phyloP scores from a whole-genome alignment of 352 stramenopile genomes.

The Peronospora belbahrii region DNA sequence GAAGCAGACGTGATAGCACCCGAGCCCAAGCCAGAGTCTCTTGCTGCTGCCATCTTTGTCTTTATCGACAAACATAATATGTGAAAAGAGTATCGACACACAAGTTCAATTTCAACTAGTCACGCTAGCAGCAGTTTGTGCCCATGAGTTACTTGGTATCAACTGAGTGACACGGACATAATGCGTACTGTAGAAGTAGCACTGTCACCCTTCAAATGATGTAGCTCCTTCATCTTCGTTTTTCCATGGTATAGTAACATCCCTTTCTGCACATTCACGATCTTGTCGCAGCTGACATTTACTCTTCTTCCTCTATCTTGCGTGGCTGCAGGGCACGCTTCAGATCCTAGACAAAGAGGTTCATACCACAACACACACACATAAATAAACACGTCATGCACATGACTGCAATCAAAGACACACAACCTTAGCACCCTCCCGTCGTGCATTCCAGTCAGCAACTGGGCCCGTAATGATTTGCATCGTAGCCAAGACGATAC shows the following conservation, averaged over 20 bases:
- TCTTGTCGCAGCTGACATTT: conserved; percentile 9
- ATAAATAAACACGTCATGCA: neutral
- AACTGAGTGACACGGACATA: conserved; percentile 4
- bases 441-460: conserved; percentile 71
- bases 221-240: neutral
- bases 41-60: conserved; percentile 42
- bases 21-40: conserved; percentile 46
- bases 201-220: neutral
- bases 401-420: neutral
- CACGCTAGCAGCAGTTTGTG: no score
- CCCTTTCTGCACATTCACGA: neutral
- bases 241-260: conserved; percentile 2
- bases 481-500: conserved; percentile 57
- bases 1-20: conserved; percentile 39
- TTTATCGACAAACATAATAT: conserved; percentile 26
- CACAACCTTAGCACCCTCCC: conserved; percentile 48
- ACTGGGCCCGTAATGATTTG: conserved; percentile 58
- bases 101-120: neutral
- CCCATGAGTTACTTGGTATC: no score
- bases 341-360: conserved; percentile 34
- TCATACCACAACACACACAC: neutral
- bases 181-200: conserved; percentile 11
- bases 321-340: conserved; percentile 54
- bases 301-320: conserved; percentile 43
- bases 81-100: neutral